Percentiles rank a stretch among this genome's conserved stretches.
Evolutionary conservation across 164 flowering plant species (phyloP).

Genomic region (Aristolochia californica): DNA sequence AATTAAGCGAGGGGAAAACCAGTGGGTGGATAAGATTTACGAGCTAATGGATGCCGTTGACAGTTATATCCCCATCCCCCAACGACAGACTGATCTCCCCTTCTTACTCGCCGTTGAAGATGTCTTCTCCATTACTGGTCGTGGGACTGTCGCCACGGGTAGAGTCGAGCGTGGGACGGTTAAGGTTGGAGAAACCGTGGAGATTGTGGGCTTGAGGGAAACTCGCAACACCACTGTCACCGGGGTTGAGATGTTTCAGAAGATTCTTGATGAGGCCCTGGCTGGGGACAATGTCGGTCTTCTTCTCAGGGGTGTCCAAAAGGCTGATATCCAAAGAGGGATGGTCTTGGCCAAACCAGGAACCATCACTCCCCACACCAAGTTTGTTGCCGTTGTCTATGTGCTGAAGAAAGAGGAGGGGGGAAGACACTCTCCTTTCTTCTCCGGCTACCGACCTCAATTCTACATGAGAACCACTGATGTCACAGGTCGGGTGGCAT

Average conservation of each 20-base stretch:
- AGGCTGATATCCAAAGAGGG: slow-evolving; percentile 30
- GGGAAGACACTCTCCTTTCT: slow-evolving; percentile 31
- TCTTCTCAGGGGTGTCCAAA: slow-evolving; percentile 25
- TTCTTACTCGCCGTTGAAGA: slow-evolving; percentile 26
- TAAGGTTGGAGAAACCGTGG: slow-evolving; percentile 25
- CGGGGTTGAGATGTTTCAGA: slow-evolving; percentile 33
- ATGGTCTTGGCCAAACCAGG: slow-evolving; percentile 31
- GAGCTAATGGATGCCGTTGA: slow-evolving; percentile 26
- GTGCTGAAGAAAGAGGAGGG: slow-evolving; percentile 34
- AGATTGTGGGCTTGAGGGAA: slow-evolving; percentile 22
- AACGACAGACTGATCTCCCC: slow-evolving; percentile 27
- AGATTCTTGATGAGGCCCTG: slow-evolving; percentile 26
- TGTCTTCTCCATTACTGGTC: slow-evolving; percentile 28
- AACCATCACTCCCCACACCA: slow-evolving; percentile 26
- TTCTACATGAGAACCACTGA: slow-evolving; percentile 35
- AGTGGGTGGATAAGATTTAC: slow-evolving; percentile 29
- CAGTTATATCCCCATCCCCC: slow-evolving; percentile 27
- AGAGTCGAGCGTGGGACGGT: slow-evolving; percentile 29
- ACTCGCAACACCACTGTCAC: slow-evolving; percentile 24
- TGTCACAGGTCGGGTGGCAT: slow-evolving; percentile 24
- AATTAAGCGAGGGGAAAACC: slow-evolving; percentile 22
- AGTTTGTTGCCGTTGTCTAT: slow-evolving; percentile 24
- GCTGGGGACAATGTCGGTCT: slow-evolving; percentile 34
- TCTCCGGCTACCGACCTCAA: slow-evolving; percentile 25
- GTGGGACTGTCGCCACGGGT: slow-evolving; percentile 33